Percentiles rank a stretch among this genome's conserved stretches.
Conservation (phyloP, 179 eudicot species). For the Nepenthes alata region DNA sequence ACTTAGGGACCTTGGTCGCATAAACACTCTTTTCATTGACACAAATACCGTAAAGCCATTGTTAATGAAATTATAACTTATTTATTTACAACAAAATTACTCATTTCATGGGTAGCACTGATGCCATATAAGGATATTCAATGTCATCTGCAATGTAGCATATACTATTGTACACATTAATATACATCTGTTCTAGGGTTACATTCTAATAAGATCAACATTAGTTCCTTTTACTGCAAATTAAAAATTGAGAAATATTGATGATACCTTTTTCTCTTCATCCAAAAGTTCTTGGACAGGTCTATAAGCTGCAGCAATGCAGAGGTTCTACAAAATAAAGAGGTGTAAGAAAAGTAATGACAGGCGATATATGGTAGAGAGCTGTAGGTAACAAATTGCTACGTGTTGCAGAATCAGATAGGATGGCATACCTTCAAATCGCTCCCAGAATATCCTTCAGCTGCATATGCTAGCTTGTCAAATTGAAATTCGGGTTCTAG, state of each 20-base stretch:
- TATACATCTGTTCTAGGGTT: too few species aligned
- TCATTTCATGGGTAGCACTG: too few species aligned
- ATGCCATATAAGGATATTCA: too few species aligned
- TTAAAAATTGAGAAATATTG: background rate
- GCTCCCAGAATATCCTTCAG: constrained; percentile 98
- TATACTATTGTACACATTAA: too few species aligned
- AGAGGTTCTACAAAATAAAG: constrained; percentile 63
- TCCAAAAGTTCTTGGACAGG: constrained; percentile 97
- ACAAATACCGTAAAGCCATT: too few species aligned
- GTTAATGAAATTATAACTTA: too few species aligned
- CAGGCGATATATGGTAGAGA: background rate
- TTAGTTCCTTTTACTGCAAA: background rate
- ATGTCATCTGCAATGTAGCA: too few species aligned
- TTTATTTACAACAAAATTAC: too few species aligned
- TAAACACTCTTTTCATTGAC: too few species aligned
- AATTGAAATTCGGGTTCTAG: constrained; percentile 54
- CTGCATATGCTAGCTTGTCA: constrained; percentile 68
- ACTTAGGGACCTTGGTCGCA: too few species aligned
- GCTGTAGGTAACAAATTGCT: background rate
- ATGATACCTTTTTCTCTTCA: constrained; percentile 59
- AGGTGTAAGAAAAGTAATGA: constrained; percentile 1
- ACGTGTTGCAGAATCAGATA: background rate
- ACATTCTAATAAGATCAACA: background rate
- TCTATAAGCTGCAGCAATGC: constrained; percentile 95
- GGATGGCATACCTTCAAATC: constrained; percentile 62